Percentiles rank a stretch among this genome's conserved stretches.
Evolutionary conservation across 768 basidiomycete species (phyloP).

Genomic region (Leccinum arenicola): DNA sequence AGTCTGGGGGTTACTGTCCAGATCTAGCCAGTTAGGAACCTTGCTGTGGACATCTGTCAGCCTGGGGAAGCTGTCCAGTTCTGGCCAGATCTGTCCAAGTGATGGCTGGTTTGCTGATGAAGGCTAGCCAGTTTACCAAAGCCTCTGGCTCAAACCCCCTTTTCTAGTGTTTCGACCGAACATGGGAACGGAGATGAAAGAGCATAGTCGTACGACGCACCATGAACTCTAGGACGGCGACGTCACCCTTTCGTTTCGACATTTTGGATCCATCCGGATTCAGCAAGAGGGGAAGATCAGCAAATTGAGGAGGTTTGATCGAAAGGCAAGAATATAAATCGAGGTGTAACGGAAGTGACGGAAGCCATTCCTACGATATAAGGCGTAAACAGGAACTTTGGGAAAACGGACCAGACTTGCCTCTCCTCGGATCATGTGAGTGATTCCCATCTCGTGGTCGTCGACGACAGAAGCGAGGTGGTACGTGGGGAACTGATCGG

Average conservation of each 20-base stretch:
- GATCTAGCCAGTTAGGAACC: too few species aligned
- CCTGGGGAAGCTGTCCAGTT: too few species aligned
- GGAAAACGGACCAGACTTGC: constrained; percentile 35
- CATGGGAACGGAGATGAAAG: not conserved
- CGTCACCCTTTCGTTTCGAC: constrained; percentile 91
- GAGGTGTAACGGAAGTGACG: constrained; percentile 88
- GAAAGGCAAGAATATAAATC: constrained; percentile 81
- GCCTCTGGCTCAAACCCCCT: constrained; percentile 90
- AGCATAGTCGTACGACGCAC: constrained; percentile 39
- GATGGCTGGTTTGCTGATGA: constrained; percentile 27
- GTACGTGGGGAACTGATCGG: constrained; percentile 92
- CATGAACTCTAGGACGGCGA: constrained; percentile 82
- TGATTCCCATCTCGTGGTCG: constrained; percentile 94
- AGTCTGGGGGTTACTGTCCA: too few species aligned
- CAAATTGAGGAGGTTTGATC: constrained; percentile 74
- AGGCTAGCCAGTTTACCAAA: constrained; percentile 87
- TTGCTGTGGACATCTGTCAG: too few species aligned
- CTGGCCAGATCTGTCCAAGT: too few species aligned
- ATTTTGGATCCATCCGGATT: constrained; percentile 92
- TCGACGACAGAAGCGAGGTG: constrained; percentile 96
- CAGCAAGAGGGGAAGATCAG: constrained; percentile 85
- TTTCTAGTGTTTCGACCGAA: constrained; percentile 41
- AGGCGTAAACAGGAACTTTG: not conserved
- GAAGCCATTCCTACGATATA: constrained; percentile 82
- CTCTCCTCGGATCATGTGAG: constrained; percentile 94